Evolutionary conservation across 139 green algal species (phyloP).

Genomic region (Mesostigma viride): DNA sequence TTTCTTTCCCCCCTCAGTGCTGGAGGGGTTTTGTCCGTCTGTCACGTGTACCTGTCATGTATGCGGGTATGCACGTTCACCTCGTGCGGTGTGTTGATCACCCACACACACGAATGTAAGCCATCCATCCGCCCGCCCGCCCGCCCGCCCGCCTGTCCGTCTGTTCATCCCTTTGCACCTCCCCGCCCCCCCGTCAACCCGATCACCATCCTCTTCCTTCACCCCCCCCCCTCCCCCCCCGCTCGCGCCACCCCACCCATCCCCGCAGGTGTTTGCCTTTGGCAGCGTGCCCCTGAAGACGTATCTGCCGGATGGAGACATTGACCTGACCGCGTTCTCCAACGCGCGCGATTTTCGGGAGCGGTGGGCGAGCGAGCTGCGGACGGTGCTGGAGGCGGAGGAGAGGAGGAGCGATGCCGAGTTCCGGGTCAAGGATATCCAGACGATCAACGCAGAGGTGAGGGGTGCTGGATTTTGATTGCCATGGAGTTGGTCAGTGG

Average conservation of each 20-base stretch:
- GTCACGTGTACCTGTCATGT: too few species aligned
- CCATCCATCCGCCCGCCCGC: too few species aligned
- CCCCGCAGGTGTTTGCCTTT: slow-evolving; percentile 73
- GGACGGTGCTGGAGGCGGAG: slow-evolving; percentile 55
- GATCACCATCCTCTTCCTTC: not conserved
- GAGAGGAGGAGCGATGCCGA: slow-evolving; percentile 34
- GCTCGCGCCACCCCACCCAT: not conserved
- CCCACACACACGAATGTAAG: too few species aligned
- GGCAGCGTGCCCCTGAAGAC: slow-evolving; percentile 87
- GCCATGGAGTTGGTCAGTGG: too few species aligned
- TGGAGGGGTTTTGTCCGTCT: not conserved
- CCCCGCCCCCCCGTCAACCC: not conserved
- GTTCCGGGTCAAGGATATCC: slow-evolving; percentile 61
- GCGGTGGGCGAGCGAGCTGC: slow-evolving; percentile 30
- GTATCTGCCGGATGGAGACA: slow-evolving; percentile 92
- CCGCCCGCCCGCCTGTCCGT: not conserved
- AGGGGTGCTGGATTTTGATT: not conserved
- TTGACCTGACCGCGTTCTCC: slow-evolving; percentile 82
- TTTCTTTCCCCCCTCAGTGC: not conserved
- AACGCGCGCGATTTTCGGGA: slow-evolving; percentile 15
- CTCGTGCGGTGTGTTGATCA: too few species aligned
- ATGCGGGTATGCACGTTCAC: too few species aligned
- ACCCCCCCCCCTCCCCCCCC: not conserved
- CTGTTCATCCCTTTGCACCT: not conserved
- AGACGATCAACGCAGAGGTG: slow-evolving; percentile 82